phyloP scores from a whole-genome alignment of 75 land plant genomes.

The Azolla pinnata region DNA sequence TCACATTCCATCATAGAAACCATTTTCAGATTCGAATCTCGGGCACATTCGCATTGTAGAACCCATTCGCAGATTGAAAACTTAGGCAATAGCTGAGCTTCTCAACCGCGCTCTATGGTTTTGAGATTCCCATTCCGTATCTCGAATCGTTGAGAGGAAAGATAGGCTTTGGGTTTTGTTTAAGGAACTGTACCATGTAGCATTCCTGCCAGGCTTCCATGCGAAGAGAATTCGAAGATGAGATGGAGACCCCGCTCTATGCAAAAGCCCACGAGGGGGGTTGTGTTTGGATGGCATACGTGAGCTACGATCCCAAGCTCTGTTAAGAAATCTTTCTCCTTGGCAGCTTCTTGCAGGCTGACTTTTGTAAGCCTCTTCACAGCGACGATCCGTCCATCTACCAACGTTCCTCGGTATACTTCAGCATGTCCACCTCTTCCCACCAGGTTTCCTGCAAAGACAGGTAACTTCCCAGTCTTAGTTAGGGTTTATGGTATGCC shows the following conservation, averaged over 20 bases:
- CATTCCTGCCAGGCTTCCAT: conserved; percentile 68
- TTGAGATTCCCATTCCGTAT: no score
- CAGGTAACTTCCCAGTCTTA: neutral
- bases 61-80: no score
- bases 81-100: no score
- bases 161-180: no score
- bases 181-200: conserved; percentile 63
- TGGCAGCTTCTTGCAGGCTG: conserved; percentile 38
- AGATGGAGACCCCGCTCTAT: conserved; percentile 72
- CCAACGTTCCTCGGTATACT: conserved; percentile 58
- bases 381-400: conserved; percentile 57
- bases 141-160: no score
- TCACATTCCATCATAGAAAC: no score
- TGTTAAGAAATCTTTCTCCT: conserved; percentile 39
- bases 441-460: conserved; percentile 45
- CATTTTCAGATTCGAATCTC: no score
- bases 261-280: conserved; percentile 66
- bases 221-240: conserved; percentile 59
- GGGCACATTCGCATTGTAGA: no score
- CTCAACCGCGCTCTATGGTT: no score
- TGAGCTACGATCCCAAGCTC: conserved; percentile 82
- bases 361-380: conserved; percentile 57
- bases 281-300: conserved; percentile 69
- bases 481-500: neutral
- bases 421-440: conserved; percentile 86